A percentile compares a stretch with the other conserved stretches of the same genome.
phyloP scores from a whole-genome alignment of 352 stramenopile species.

The Globisporangium mamillatum region DNA sequence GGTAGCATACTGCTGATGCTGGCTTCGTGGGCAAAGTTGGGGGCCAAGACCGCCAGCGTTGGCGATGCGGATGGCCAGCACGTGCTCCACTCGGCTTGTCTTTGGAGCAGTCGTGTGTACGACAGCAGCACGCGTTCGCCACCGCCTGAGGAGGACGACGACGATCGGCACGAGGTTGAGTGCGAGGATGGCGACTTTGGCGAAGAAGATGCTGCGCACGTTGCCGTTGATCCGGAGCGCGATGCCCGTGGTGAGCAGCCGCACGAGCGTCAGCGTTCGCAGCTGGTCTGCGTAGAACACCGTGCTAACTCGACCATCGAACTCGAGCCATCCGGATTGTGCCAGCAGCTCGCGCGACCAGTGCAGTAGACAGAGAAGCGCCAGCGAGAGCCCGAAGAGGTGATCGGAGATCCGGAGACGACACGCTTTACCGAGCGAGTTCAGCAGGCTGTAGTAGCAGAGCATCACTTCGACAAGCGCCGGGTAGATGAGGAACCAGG shows the following conservation, averaged over 20 bases:
- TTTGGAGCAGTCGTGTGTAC: neutral
- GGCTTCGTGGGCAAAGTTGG: neutral
- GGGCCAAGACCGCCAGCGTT: neutral
- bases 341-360: neutral
- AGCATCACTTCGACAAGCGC: neutral
- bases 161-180: neutral
- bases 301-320: neutral
- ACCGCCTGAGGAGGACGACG: neutral
- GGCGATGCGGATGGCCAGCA: neutral
- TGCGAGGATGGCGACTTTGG: neutral
- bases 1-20: too few species aligned
- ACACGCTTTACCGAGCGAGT: neutral
- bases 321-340: neutral
- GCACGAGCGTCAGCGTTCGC: neutral
- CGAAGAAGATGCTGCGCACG: neutral
- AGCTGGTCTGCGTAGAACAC: neutral
- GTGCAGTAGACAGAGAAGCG: neutral
- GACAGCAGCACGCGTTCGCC: neutral
- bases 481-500: constrained; percentile 2
- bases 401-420: neutral
- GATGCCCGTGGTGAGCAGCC: neutral
- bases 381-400: neutral
- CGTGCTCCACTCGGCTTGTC: neutral
- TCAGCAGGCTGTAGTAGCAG: neutral
- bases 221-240: neutral